Percentiles rank a stretch among this genome's conserved stretches.
Conservation (phyloP, 2,329 filamentous ascomycete species). For the Botryotinia calthae region DNA sequence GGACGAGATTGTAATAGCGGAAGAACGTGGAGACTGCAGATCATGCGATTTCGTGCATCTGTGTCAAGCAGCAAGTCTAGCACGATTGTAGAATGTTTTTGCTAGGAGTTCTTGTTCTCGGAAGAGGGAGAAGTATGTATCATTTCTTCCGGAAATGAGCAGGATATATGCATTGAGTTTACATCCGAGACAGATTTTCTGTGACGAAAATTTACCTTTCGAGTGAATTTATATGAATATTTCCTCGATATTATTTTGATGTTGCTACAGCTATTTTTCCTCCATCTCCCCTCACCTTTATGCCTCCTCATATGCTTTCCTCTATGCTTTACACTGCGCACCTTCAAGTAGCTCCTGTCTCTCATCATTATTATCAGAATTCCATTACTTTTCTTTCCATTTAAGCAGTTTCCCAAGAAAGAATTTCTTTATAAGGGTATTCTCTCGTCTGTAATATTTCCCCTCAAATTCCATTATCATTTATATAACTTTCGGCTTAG, state of each 20-base stretch:
- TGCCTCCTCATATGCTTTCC: neutral
- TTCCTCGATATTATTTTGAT: neutral
- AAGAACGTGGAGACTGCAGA: too few species aligned
- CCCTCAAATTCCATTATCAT: neutral
- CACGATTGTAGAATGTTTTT: too few species aligned
- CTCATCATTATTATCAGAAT: neutral
- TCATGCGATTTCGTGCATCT: too few species aligned
- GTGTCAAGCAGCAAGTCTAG: too few species aligned
- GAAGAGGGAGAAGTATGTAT: neutral
- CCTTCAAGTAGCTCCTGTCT: neutral
- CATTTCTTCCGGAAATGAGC: neutral
- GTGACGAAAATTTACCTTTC: neutral
- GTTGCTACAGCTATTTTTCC: neutral
- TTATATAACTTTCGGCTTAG: neutral
- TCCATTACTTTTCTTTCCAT: neutral
- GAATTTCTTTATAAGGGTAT: neutral
- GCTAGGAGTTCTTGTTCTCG: too few species aligned
- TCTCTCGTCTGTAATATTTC: neutral
- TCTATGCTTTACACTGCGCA: neutral
- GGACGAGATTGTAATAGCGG: too few species aligned
- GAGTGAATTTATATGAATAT: neutral
- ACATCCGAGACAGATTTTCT: neutral
- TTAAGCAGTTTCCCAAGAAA: neutral
- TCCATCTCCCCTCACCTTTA: neutral
- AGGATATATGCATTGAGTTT: neutral